phyloP scores from a whole-genome alignment of 805 yeast genomes.

The Brettanomyces anomalus region DNA sequence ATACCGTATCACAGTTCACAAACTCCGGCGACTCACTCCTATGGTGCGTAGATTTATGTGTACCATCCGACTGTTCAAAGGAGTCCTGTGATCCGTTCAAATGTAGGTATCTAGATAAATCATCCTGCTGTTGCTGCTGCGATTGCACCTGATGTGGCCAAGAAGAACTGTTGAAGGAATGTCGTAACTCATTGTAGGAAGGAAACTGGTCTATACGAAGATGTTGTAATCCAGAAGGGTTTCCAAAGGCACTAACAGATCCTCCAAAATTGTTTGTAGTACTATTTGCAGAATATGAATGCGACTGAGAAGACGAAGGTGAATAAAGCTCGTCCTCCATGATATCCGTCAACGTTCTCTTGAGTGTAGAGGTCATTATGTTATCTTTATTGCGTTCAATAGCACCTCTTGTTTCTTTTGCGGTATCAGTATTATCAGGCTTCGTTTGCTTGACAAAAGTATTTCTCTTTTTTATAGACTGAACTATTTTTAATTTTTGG shows the following conservation, averaged over 20 bases:
- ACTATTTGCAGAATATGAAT: background rate
- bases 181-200: background rate
- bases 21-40: background rate
- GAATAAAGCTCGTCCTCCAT: constrained; percentile 24
- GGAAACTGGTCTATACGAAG: background rate
- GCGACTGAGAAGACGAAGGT: constrained; percentile 3
- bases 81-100: background rate
- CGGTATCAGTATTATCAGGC: too few relatives aligned
- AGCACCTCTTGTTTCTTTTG: too few relatives aligned
- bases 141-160: background rate
- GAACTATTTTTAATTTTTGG: too few relatives aligned
- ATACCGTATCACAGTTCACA: background rate
- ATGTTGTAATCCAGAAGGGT: background rate
- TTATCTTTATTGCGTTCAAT: too few relatives aligned
- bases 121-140: background rate
- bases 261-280: background rate
- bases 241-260: background rate
- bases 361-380: constrained; percentile 22
- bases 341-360: constrained; percentile 24
- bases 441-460: too few relatives aligned
- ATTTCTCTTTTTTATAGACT: too few relatives aligned
- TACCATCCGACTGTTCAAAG: background rate
- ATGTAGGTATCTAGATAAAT: background rate
- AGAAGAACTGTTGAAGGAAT: background rate
- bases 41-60: background rate